Conservation (phyloP, 169 alveolate genomes). For the Plasmodium fragile region DNA sequence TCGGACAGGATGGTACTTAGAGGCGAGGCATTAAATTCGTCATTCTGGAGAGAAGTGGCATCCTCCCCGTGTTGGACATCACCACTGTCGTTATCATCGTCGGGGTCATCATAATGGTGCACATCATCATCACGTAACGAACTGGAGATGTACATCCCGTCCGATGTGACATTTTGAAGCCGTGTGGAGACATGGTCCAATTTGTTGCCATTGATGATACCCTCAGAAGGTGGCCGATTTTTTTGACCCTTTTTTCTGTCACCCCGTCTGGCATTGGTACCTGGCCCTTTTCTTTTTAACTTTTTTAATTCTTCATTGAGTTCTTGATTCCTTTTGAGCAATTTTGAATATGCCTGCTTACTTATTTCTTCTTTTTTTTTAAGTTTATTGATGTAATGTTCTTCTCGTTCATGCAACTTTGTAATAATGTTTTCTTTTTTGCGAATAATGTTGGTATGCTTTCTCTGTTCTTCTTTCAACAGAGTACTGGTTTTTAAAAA, state of each 20-base stretch:
- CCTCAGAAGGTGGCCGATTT: not conserved
- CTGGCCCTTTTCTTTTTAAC: constrained; percentile 17
- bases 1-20: constrained; percentile 10
- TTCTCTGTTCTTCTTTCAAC: constrained; percentile 49
- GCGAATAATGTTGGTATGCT: constrained; percentile 46
- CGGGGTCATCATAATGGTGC: not conserved
- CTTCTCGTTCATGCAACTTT: constrained; percentile 60
- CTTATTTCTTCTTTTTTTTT: constrained; percentile 68
- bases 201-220: not conserved
- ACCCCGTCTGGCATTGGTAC: not conserved
- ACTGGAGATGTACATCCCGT: not conserved
- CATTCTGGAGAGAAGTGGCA: not conserved
- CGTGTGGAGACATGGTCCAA: not conserved
- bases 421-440: constrained; percentile 57
- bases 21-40: constrained; percentile 2
- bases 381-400: constrained; percentile 35
- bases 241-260: not conserved
- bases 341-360: constrained; percentile 64
- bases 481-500: constrained; percentile 55
- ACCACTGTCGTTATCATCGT: not conserved
- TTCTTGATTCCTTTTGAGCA: constrained; percentile 50
- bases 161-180: not conserved
- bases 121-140: not conserved
- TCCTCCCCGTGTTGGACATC: not conserved
- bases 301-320: constrained; percentile 45